Evolutionary conservation across 192 early-diverging fungal species (phyloP).

Genomic region (Neocallimastix lanati): DNA sequence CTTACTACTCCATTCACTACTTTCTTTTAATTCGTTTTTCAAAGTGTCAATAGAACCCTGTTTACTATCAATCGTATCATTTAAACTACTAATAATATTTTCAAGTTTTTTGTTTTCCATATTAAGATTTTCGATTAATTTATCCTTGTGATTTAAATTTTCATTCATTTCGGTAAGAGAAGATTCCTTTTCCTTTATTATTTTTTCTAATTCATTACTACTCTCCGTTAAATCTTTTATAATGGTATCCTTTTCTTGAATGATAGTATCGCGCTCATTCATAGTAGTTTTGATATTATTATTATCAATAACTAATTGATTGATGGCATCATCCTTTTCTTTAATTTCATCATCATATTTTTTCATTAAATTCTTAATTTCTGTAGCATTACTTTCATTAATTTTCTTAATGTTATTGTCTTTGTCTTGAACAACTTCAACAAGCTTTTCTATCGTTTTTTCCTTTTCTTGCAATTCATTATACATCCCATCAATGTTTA

Average conservation of each 20-base stretch:
- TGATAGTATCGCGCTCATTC: neutral
- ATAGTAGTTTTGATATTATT: neutral
- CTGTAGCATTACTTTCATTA: neutral
- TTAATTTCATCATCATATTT: neutral
- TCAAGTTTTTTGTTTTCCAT: neutral
- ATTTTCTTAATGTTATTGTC: neutral
- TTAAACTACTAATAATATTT: neutral
- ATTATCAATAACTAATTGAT: neutral
- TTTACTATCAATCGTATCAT: neutral
- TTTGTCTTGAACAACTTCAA: neutral
- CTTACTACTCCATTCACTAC: neutral
- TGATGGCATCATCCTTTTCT: neutral
- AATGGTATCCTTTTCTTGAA: neutral
- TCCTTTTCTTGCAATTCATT: neutral
- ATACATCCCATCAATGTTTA: neutral
- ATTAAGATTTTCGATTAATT: neutral
- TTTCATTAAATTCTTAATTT: neutral
- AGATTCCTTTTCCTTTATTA: neutral
- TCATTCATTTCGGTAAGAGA: neutral
- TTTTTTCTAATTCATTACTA: neutral
- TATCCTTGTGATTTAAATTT: neutral
- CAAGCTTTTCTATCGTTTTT: neutral
- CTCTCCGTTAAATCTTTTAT: neutral
- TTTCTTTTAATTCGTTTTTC: neutral
- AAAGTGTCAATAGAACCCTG: neutral